Evolutionary conservation across 1,284 basidiomycete species (phyloP), one percentile per base, ranked within the genome.

Genomic region (Cryptococcus hybrid): DNA sequence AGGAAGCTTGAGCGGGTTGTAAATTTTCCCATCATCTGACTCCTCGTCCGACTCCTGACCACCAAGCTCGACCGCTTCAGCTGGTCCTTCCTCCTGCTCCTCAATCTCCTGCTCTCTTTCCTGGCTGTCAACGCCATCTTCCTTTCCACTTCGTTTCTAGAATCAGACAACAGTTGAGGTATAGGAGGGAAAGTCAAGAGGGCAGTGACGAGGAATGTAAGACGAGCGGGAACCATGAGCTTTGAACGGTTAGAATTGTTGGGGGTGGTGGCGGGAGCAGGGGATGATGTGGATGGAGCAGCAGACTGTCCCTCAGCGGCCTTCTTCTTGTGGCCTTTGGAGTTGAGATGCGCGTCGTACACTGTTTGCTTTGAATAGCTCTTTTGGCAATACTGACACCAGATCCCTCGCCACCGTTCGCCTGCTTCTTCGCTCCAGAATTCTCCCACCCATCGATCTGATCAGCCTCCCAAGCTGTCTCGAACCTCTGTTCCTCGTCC

Each of bases 1-100:
- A 8, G 96, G 96, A 44, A 99, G 81, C 79, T 98, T 98, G 55
- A 99, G 84, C 43, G 96, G 96, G 73, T 99, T 99, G 79, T 99
- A 99, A 51, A 98, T 92, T 65, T 89, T 86, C 63, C 91, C 91
- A 68, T 96, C 92, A 63, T 94, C 93, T 64, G 94, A 92, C 46
- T 93, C 91, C 59, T 95, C 92, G 59, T 91, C 90, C 39, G 82
- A 85, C 7, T 80, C 74, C 1, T 77, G 73, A 66, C 71, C 82
- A 11, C 82, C 81, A 7, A 81, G 78, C 11, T 75, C 73, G 6
- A 75, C 71, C n/a, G 84, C 81, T 0, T 85, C 82, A 42, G 47
- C 47, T 24, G 85, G 83, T 9, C 47, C 47, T 13, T 86, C 85
- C 61, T 88, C 88, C 5, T 68, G 65, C 71, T 92, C 90, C 66